Base-by-base conservation (phyloP, 192 early-diverging fungal species). In the Dimargaris cristalligena region DNA sequence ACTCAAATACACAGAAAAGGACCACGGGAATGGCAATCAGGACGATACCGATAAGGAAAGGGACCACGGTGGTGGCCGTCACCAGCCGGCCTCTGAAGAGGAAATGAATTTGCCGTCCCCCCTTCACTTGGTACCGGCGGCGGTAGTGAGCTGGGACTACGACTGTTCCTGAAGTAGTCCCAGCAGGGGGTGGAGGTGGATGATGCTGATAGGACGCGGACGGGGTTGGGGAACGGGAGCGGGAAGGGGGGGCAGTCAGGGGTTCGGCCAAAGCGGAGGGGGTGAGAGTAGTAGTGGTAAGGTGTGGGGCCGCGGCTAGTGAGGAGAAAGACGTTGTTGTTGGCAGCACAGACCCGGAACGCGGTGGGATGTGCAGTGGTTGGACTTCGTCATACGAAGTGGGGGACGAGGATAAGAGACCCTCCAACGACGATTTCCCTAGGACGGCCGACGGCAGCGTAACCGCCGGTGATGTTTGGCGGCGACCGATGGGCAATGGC, bases 1-100 rank as follows among this genome's bases (percentile, higher is more conserved):
- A 81, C 44, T 82, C 85, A 66, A 64, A 82, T 26, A 76, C 65
- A 41, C 72, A 59, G 61, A 88, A 88, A 8, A 85, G 61, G 1
- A 70, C 69, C 23, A 76, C 73, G 9, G 86, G 86, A 16, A 73
- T 60, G 2, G 72, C n/a, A 26, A 88, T 51, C 47, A 85, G 63
- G 20, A 67, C 58, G 14, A 88, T 41, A 1, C 82, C 74, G n/a
- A 82, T 29, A 2, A 74, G 6, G 64, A 88, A 88, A 3, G 82
- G 83, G 46, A 67, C 67, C 30, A 75, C 80, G 22, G 71, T 73
- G 46, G 71, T 72, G 63, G 84, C 83, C 0, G 86, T 88, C 60
- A 84, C 71, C 35, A 78, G 63, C 31, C 82, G 77, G 1, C 86
- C 86, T 26, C 71, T 62, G 26, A 77, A 77, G 55, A 80, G 28